phyloP scores from a whole-genome alignment of 1,139 yeast genomes.

The Nakaseomyces glabratus region DNA sequence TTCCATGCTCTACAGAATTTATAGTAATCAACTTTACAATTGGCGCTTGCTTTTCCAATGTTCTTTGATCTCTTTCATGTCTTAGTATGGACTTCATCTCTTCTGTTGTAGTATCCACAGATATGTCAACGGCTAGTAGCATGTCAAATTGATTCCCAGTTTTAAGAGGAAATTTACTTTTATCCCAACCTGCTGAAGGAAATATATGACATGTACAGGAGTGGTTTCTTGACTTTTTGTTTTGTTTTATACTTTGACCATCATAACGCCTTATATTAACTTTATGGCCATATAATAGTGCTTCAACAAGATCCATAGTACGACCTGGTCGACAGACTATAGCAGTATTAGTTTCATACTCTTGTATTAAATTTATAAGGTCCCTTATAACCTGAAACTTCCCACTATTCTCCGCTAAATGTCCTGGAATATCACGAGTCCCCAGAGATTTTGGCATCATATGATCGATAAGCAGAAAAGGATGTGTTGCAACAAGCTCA shows the following conservation, averaged over 20 bases:
- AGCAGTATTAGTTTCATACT: constrained; percentile 39
- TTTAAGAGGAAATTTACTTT: constrained; percentile 23
- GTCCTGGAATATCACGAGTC: constrained; percentile 66
- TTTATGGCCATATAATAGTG: constrained; percentile 58
- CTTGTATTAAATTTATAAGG: constrained; percentile 38
- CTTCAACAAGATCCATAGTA: constrained; percentile 71
- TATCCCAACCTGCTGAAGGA: constrained; percentile 37
- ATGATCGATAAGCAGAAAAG: constrained; percentile 74
- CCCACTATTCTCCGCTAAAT: constrained; percentile 76
- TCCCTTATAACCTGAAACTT: constrained; percentile 66
- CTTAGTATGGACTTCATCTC: constrained; percentile 28
- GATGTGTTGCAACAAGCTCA: constrained; percentile 77
- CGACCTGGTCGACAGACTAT: constrained; percentile 48
- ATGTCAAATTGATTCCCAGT: constrained; percentile 41
- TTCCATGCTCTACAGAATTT: constrained; percentile 76
- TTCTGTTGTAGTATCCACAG: constrained; percentile 41
- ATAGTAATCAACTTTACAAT: constrained; percentile 63
- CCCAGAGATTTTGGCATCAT: constrained; percentile 76
- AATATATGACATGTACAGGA: constrained; percentile 35
- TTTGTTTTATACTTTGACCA: constrained; percentile 41
- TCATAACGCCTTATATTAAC: constrained; percentile 60
- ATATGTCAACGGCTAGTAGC: constrained; percentile 62
- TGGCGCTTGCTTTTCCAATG: constrained; percentile 37
- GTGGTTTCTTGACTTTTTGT: constrained; percentile 26
- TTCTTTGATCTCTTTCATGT: constrained; percentile 18